Evolutionary conservation across 2,329 filamentous ascomycete species (phyloP).

Genomic region (Xylaria sp.): DNA sequence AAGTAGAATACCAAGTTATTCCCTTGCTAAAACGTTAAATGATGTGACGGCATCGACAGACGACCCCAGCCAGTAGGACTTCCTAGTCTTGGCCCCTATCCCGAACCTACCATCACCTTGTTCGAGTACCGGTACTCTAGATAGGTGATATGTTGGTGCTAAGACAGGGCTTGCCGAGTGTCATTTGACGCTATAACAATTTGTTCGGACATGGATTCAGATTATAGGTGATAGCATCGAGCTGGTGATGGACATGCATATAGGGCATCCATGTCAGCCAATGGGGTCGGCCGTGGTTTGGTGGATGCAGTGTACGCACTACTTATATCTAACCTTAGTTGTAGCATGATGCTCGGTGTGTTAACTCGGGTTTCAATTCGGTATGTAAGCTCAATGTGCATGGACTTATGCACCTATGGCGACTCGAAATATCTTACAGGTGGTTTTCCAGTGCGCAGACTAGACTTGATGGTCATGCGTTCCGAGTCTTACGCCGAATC

Average conservation of each 20-base stretch:
- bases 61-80: neutral
- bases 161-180: neutral
- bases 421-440: neutral
- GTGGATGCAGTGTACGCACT: neutral
- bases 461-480: neutral
- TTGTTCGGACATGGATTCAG: neutral
- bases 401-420: neutral
- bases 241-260: conserved; percentile 3
- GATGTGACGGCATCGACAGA: conserved; percentile 6
- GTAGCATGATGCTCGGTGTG: neutral
- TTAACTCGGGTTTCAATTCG: neutral
- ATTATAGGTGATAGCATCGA: neutral
- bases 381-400: neutral
- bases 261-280: conserved; percentile 8
- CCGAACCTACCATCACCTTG: neutral
- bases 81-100: neutral
- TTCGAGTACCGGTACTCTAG: neutral
- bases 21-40: neutral
- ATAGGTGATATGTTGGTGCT: neutral
- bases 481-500: too few relatives aligned
- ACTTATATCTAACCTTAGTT: neutral
- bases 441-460: neutral
- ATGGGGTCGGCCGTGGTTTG: neutral
- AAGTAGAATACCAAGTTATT: neutral
- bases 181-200: neutral